Evolutionary conservation across 768 basidiomycete species (phyloP), one percentile per base, ranked within the genome.

Genomic region (Hemileccinum impolitum): DNA sequence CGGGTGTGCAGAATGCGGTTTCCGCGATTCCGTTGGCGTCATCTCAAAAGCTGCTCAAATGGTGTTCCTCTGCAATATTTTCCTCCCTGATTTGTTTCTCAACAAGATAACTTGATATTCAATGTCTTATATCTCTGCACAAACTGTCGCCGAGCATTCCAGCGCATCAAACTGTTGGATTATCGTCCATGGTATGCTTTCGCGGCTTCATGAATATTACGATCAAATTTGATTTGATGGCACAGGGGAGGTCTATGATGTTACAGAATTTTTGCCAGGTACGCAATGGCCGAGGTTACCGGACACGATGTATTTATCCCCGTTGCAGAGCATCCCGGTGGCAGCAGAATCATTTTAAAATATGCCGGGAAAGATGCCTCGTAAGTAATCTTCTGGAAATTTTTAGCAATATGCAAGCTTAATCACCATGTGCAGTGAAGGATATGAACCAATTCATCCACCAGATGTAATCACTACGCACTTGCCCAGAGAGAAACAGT

Each of bases 281-380:
- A 62, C 86, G 48, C 84, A 54, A 68, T 17, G 3, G 10, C 28
- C 25, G 21, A 6, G 10, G 5, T 85, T 53, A 82, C 89, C 6
- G 7, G 13, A 32, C 17, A 34, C 13, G 15, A 14, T 25, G 21
- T 41, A 19, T 40, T 53, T 41, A 40, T 39, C 23, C n/a, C 6
- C 17, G 36, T 31, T 43, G 21, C 18, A 82, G 82, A 84, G 42
- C 82, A 85, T 61, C 84, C 82, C 38, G 89, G 90, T 34, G 90
- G 90, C 9, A 81, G 81, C 61, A 85, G 81, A 62, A 90, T 93
- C 58, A 85, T 93, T 47, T 62, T 93, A 49, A 87, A 87, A 64
- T 90, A 90, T 58, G 90, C 87, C 3, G 91, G 93, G 19, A 85
- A 84, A 66, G 92, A 92, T 63, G 89, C 89, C 36, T 93, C 84